Evolutionary conservation across 1,139 yeast genomes (phyloP), one percentile per base, ranked within the genome.

Genomic region (Pichia sp.): DNA sequence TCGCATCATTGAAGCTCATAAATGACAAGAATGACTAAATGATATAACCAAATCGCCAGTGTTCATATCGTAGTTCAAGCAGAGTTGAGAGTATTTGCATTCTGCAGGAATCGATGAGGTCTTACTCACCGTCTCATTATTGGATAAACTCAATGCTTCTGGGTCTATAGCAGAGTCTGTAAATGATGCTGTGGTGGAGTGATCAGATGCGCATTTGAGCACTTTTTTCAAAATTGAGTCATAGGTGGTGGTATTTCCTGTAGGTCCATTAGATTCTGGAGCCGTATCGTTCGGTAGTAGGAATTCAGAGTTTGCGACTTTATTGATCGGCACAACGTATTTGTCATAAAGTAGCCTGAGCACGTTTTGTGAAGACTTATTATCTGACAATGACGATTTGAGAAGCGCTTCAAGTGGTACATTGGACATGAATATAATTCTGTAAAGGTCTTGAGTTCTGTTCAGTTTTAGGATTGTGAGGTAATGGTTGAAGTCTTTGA

Each of bases 161-260:
- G 55, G 55, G 37, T 54, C 58, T 15, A 54, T 53, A 5, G 46
- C 40, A 13, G 46, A 40, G 29, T 44, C 47, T 3, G 47, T 40
- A 27, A 44, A 42, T 5, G 46, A 40, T 11, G 33, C 32, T 16
- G 39, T 19, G 1, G 48, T 42, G 1, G 48, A 44, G 24, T 48
- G 48, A 24, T 54, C 58, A 22, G 50, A 44, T 1, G 55, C 54
- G 40, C 57, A 54, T 37, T 48, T 51, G n/a, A 54, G 37, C 13
- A 39, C 38, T 27, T 37, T 43, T 20, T 43, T 45, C 9, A 45
- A 27, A 6, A 40, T 28, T 3, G 32, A n/a, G 9, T 35, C 33
- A 16, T 34, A 27, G 5, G 31, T 11, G 5, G 30, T 20, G n/a
- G 29, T 35, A 20, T 30, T 27, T 9, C 30, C 22, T 7, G 28